phyloP scores from a whole-genome alignment of 805 yeast genomes.

The Ogataea henricii region DNA sequence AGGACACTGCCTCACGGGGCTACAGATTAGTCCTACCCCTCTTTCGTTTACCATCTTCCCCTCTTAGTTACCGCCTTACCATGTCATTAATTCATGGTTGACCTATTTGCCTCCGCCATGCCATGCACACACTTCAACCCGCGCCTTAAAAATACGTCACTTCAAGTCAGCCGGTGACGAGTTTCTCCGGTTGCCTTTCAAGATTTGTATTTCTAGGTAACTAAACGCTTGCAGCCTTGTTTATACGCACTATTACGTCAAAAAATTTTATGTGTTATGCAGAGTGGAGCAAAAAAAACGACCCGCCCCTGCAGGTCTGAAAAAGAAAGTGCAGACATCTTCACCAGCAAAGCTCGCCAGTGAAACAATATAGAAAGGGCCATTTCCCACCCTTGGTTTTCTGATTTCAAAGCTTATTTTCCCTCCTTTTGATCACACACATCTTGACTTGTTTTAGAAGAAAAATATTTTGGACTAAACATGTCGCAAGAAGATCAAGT shows the following conservation, averaged over 20 bases:
- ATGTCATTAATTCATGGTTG: too few species aligned
- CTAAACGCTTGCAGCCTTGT: not conserved
- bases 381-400: not conserved
- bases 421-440: too few species aligned
- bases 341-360: not conserved
- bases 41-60: not conserved
- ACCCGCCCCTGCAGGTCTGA: conserved; percentile 2
- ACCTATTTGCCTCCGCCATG: not conserved
- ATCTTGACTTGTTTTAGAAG: too few species aligned
- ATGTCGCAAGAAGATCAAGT: conserved; percentile 5
- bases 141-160: not conserved
- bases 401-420: not conserved
- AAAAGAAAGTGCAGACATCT: conserved; percentile 3
- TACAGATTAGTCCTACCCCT: not conserved
- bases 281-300: not conserved
- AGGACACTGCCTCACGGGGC: not conserved
- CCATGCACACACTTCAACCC: not conserved
- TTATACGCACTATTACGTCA: conserved; percentile 5
- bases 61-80: not conserved
- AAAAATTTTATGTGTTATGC: not conserved
- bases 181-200: not conserved
- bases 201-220: not conserved
- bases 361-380: conserved; percentile 1
- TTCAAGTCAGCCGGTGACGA: not conserved
- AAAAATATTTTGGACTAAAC: too few species aligned